phyloP scores from a whole-genome alignment of 768 basidiomycete species.

The Trametes punicea region DNA sequence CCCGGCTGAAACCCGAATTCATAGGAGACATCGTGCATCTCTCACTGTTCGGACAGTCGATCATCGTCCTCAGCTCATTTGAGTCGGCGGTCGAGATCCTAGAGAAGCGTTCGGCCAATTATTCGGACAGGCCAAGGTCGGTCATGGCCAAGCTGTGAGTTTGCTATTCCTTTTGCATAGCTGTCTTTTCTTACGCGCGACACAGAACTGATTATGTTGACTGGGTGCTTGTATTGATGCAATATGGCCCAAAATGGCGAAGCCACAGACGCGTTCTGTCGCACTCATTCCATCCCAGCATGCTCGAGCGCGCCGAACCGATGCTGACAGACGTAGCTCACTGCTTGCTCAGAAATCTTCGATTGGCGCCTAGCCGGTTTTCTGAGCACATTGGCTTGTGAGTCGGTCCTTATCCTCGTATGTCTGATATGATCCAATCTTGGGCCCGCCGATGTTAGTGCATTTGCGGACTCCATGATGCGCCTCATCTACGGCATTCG shows the following conservation, averaged over 20 bases:
- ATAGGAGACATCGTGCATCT: slow-evolving; percentile 63
- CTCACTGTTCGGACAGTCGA: slow-evolving; percentile 59
- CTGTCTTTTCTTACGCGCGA: slow-evolving; percentile 41
- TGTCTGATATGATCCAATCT: no score
- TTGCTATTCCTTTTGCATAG: background rate
- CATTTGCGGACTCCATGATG: slow-evolving; percentile 45
- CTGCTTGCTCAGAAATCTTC: background rate
- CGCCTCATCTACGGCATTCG: slow-evolving; percentile 40
- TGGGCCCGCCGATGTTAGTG: slow-evolving; percentile 45
- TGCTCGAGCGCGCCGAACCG: background rate
- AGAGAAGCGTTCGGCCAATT: slow-evolving; percentile 67
- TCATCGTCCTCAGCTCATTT: slow-evolving; percentile 63
- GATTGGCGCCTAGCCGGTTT: background rate
- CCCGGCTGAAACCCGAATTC: background rate
- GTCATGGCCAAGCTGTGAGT: slow-evolving; percentile 70
- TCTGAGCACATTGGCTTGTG: slow-evolving; percentile 10
- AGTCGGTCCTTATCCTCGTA: background rate
- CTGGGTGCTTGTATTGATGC: slow-evolving; percentile 13
- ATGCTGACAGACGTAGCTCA: background rate
- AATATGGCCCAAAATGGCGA: slow-evolving; percentile 9
- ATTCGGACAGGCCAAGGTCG: slow-evolving; percentile 68
- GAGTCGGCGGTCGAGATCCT: slow-evolving; percentile 60
- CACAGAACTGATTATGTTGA: background rate
- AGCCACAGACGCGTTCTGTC: slow-evolving; percentile 2
- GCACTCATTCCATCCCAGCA: slow-evolving; percentile 20